Conservation (phyloP, 371 early-diverging fungal species). For the Mucor mucedo region DNA sequence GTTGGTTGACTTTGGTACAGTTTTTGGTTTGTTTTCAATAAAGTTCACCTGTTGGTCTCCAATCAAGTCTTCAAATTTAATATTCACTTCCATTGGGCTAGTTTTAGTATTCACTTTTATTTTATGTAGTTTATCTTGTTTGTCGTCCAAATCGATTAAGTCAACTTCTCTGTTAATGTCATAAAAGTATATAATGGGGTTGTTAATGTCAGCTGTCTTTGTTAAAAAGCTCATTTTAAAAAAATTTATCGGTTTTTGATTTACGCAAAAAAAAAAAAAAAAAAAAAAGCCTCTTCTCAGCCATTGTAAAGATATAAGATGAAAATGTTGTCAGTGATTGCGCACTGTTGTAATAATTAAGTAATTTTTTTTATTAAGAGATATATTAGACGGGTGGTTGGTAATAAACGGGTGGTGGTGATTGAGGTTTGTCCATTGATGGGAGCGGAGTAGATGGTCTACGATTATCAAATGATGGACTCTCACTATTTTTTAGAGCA, state of each 20-base stretch:
- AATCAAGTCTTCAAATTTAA: constrained; percentile 2
- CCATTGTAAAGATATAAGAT: too few species aligned
- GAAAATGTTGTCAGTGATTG: too few species aligned
- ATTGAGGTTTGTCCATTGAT: constrained; percentile 10
- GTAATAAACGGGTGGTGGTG: constrained; percentile 24
- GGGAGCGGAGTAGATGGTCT: neutral
- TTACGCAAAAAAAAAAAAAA: neutral
- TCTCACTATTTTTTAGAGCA: constrained; percentile 27
- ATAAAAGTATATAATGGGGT: neutral
- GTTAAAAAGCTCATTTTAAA: neutral
- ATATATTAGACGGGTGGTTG: neutral
- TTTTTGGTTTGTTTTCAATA: neutral
- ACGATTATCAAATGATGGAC: constrained; percentile 7
- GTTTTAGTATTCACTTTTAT: neutral
- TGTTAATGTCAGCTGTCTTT: neutral
- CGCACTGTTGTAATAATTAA: neutral
- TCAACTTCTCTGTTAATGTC: neutral
- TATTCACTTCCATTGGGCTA: neutral
- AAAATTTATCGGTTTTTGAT: neutral
- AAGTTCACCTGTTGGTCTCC: neutral
- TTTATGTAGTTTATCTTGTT: neutral
- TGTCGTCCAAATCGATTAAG: neutral
- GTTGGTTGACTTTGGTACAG: neutral
- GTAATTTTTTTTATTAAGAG: neutral
- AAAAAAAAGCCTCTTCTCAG: neutral